Percentiles rank a stretch among this genome's conserved stretches.
phyloP scores from a whole-genome alignment of 2,329 filamentous ascomycete species.

The Paecilomyces niveus region DNA sequence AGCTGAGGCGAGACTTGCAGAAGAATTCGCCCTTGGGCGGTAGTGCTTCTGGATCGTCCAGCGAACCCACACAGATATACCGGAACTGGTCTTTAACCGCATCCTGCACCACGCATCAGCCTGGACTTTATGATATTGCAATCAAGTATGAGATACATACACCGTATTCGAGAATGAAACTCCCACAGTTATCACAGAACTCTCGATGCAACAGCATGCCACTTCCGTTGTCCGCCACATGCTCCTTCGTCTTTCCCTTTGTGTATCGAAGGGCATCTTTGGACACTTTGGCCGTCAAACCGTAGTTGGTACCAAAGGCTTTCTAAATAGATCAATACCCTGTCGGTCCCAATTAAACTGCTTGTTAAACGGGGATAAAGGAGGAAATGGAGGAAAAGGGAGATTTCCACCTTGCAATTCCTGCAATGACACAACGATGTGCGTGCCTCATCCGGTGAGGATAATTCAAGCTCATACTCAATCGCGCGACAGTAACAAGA shows the following conservation, averaged over 20 bases:
- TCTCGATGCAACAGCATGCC: conserved; percentile 42
- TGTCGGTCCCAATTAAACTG: conserved; percentile 2
- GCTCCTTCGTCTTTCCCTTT: conserved; percentile 34
- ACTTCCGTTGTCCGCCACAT: conserved; percentile 46
- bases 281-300: conserved; percentile 46
- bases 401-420: conserved; percentile 42
- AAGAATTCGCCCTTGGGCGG: conserved; percentile 52
- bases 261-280: conserved; percentile 37
- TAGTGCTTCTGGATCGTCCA: conserved; percentile 43
- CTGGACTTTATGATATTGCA: background rate
- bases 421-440: conserved; percentile 48
- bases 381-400: background rate
- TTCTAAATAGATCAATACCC: conserved; percentile 24
- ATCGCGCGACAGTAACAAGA: conserved; percentile 45
- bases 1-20: conserved; percentile 39
- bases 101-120: conserved; percentile 12
- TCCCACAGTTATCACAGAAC: conserved; percentile 48
- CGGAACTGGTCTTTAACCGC: conserved; percentile 26
- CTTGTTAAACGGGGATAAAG: background rate
- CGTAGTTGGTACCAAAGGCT: conserved; percentile 46
- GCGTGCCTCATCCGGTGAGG: conserved; percentile 40
- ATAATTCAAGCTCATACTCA: conserved; percentile 40
- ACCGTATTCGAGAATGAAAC: conserved; percentile 47
- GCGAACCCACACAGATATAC: conserved; percentile 43
- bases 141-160: conserved; percentile 20